Conservation (phyloP, 495 filamentous ascomycete genomes). For the Chaetomium tenue region DNA sequence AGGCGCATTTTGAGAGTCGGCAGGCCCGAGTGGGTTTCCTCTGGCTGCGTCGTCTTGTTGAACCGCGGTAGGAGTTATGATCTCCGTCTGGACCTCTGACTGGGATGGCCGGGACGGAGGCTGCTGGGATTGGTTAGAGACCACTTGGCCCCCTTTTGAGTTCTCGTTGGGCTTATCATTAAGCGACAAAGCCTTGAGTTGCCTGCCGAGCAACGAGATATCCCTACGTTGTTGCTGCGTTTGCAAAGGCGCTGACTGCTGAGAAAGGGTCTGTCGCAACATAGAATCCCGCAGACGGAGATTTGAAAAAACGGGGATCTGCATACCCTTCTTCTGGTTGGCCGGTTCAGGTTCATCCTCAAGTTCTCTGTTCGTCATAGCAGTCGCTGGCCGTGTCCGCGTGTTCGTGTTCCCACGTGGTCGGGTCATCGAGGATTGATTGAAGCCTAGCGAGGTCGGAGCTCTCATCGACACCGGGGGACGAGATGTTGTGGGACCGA, state of each 20-base stretch:
- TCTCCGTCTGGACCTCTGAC: slow-evolving; percentile 23
- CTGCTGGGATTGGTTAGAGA: slow-evolving; percentile 26
- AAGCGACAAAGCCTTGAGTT: slow-evolving; percentile 36
- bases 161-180: slow-evolving; percentile 17
- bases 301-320: slow-evolving; percentile 21
- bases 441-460: slow-evolving; percentile 47
- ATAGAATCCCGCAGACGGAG: slow-evolving; percentile 31
- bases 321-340: slow-evolving; percentile 69
- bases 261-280: slow-evolving; percentile 32
- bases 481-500: slow-evolving; percentile 54
- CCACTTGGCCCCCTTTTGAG: slow-evolving; percentile 42
- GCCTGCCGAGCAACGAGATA: slow-evolving; percentile 26
- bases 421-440: slow-evolving; percentile 44
- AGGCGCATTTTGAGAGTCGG: slow-evolving; percentile 8
- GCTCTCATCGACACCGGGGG: slow-evolving; percentile 48
- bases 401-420: slow-evolving; percentile 35
- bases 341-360: slow-evolving; percentile 38
- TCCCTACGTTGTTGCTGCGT: slow-evolving; percentile 28
- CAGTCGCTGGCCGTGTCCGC: slow-evolving; percentile 56
- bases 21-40: slow-evolving; percentile 18
- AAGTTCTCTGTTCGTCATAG: slow-evolving; percentile 55
- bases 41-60: slow-evolving; percentile 21
- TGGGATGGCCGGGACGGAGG: slow-evolving; percentile 15
- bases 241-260: slow-evolving; percentile 28
- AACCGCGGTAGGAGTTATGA: slow-evolving; percentile 8